Base-by-base conservation (phyloP, 2,329 filamentous ascomycete genomes). In the Cladophialophora exuberans region DNA sequence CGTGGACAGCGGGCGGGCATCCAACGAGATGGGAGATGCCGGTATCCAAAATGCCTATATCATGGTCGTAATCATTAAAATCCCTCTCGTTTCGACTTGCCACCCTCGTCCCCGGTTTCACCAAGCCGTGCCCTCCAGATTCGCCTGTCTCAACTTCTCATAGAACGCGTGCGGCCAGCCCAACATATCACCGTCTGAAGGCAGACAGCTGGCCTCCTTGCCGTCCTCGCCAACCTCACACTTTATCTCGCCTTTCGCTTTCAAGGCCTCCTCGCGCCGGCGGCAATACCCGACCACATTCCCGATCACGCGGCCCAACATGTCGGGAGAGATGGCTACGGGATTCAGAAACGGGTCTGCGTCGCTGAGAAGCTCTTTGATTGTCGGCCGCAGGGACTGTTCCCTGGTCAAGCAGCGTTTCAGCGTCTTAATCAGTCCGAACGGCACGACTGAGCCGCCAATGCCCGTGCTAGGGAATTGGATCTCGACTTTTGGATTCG, bases 261-360 rank as follows among this genome's bases (percentile, higher is more conserved):
- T 46, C 50, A 63, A 57, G n/a, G 55, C 57, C 35, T 65, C 62
- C 42, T 65, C 62, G 25, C 62, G 26, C 26, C 62, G 53, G 25
- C 78, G 72, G 65, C 83, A 85, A 59, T 84, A 78, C 56, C 83
- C 79, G 3, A 83, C 78, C 13, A 86, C 82, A 43, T 81, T 80
- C 47, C 76, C 74, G 59, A 86, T 76, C 26, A 86, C 82, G 59
- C 83, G 77, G 2, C 75, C 78, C 3, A 86, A 72, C 65, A 85
- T 72, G n/a, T 84, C 81, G 65, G 84, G 77, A 10, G 70, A 82
- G 59, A 79, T 81, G 54, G 69, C 76, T 47, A 78, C 79, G 0
- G 84, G 83, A 59, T 83, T 79, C 51, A 86, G 65, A 62, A 83
- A 86, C 2, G 76, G 73, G 62, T 86, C 82, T 6, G 71, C 66